Percentiles rank a stretch among this genome's conserved stretches.
Conservation (phyloP, 306 rosid genomes). For the Acacia melanoxylon region DNA sequence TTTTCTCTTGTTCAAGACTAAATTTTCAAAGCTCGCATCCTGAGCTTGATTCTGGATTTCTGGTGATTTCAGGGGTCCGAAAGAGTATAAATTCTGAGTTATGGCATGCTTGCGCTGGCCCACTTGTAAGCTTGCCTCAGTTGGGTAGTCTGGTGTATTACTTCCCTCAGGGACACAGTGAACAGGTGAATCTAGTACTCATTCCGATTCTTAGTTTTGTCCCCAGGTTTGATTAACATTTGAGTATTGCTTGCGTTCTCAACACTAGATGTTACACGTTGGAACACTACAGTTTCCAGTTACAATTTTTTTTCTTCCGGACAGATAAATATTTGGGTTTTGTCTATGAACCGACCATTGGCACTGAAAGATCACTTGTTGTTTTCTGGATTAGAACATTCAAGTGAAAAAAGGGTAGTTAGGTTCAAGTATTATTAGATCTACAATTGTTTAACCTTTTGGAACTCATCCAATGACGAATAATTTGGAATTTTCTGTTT, state of each 20-base stretch:
- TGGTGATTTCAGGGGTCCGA: constrained; percentile 57
- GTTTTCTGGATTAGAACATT: neutral
- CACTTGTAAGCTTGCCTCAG: constrained; percentile 88
- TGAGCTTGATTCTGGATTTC: neutral
- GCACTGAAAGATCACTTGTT: neutral
- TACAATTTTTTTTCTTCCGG: neutral
- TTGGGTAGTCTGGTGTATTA: constrained; percentile 83
- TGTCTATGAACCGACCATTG: neutral
- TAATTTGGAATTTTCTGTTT: neutral
- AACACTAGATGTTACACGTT: neutral
- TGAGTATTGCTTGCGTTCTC: neutral
- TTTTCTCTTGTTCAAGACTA: neutral
- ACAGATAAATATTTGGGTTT: neutral
- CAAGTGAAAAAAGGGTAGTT: neutral
- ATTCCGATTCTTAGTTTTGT: neutral
- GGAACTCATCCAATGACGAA: neutral
- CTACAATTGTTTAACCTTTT: neutral
- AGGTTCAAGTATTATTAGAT: neutral
- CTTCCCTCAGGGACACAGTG: constrained; percentile 99
- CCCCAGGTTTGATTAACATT: neutral
- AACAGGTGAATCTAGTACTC: constrained; percentile 56
- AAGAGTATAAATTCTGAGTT: constrained; percentile 83
- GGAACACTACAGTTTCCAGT: neutral
- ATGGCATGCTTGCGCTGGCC: constrained; percentile 99
- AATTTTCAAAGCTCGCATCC: neutral